Evolutionary conservation across 2,329 filamentous ascomycete species (phyloP), one percentile per base, ranked within the genome.

Genomic region (Ophiostoma ulmi): DNA sequence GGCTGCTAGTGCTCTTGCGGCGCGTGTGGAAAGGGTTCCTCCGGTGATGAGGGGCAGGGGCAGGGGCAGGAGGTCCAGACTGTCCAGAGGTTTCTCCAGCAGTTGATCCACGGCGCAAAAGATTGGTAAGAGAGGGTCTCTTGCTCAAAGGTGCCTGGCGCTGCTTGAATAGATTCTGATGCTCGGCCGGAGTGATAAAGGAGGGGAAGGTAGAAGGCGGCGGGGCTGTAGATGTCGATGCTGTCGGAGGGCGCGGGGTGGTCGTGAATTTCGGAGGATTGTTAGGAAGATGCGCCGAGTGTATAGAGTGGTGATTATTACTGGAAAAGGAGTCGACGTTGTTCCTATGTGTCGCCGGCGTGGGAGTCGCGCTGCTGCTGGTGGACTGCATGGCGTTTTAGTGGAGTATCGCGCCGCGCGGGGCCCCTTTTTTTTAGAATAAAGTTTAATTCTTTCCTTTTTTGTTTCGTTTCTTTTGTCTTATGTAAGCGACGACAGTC

Each of bases 351-450:
- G 61, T 22, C 26, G 26, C 58, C 22, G 55, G 55, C 55, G 55
- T 63, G 58, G 26, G 22, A 63, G 61, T 38, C 63, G 63, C 63
- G 63, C 26, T 63, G 58, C 52, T 11, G 52, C n/a, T 65, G 36
- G 63, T 65, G 61, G 61, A 36, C 61, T 20, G 61, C 61, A 64
- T 65, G 36, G 35, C 36, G 63, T 65, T 38, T 22, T 38, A 38
- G 63, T 39, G 36, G 26, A 61, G 61, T 35, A 31, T 39, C 63
- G 26, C 58, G 58, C 52, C n/a, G n/a, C 52, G 22, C n/a, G 52
- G 35, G 31, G 20, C 35, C 61, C 31, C 61, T 26, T 39, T 65
- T 65, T 65, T 11, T 22, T 55, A n/a, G 14, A 22, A 58, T 63
- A 31, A 35, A 36, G 22, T 58, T 58, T 58, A 63, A 31, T 35